Evolutionary conservation across 768 basidiomycete species (phyloP).

Genomic region (Leccinum pellstonianum): DNA sequence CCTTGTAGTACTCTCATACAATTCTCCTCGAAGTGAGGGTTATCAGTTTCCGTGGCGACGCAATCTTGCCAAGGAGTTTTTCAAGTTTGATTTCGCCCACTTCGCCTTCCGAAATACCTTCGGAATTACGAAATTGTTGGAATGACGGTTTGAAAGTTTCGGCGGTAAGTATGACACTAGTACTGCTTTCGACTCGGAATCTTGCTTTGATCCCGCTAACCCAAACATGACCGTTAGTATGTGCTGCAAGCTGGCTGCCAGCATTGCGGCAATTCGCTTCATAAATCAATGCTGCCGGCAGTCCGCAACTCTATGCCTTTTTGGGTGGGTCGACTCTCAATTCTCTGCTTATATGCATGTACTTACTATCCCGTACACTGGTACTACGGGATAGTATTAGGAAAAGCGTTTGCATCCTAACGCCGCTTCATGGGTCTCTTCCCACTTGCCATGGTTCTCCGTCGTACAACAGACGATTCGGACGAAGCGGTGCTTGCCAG

Average conservation of each 20-base stretch:
- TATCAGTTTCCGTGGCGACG: background rate
- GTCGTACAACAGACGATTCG: slow-evolving; percentile 4
- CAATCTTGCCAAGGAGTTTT: too few relatives aligned
- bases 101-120: too few relatives aligned
- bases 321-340: background rate
- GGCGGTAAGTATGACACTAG: background rate
- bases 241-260: background rate
- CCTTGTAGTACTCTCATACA: too few relatives aligned
- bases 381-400: too few relatives aligned
- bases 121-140: too few relatives aligned
- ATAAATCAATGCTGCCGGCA: background rate
- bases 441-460: background rate
- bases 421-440: background rate
- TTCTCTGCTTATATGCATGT: too few relatives aligned
- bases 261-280: background rate
- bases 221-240: background rate
- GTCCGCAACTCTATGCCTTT: background rate
- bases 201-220: background rate
- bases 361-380: too few relatives aligned
- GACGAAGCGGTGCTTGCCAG: slow-evolving; percentile 31
- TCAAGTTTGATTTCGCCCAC: too few relatives aligned
- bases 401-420: background rate
- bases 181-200: background rate
- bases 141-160: background rate
- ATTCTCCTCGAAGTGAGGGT: too few relatives aligned